These are phyloP conservation scores for Podila epigama DNA, from an alignment of 192 early-diverging fungal species.

Conservation along the genomic window DNA sequence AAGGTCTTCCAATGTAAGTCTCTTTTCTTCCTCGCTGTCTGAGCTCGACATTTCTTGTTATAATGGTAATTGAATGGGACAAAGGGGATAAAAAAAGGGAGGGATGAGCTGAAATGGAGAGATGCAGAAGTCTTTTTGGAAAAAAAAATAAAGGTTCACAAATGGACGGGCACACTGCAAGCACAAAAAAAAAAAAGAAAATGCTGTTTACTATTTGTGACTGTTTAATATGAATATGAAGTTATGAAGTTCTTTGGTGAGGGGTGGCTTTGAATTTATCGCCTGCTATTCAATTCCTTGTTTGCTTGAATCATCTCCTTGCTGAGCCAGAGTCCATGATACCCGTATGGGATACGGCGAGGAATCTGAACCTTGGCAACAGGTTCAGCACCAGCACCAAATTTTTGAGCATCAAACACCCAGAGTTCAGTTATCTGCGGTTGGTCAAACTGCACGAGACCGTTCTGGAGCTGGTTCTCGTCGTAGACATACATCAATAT, in stretches of 20 bases:
- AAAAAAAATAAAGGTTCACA: no score
- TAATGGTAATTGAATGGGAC: conserved; percentile 5
- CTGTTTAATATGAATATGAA: no score
- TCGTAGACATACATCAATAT: conserved; percentile 35
- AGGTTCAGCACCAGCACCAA: conserved; percentile 22
- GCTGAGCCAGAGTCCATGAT: conserved; percentile 25
- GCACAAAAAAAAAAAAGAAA: no score
- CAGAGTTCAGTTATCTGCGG: conserved; percentile 30
- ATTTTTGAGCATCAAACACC: conserved; percentile 37
- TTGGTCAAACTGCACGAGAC: background rate
- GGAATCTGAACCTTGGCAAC: conserved; percentile 35
- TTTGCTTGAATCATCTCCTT: conserved; percentile 32
- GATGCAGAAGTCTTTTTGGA: no score
- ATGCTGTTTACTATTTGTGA: no score
- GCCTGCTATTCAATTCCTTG: conserved; percentile 7
- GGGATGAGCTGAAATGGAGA: background rate
- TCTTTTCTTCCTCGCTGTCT: conserved; percentile 47
- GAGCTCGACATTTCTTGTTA: conserved; percentile 41
- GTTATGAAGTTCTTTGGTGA: no score
- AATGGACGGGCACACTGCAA: no score
- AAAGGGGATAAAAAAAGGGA: conserved; percentile 6
- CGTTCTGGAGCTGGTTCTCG: conserved; percentile 23
- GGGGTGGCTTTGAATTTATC: background rate
- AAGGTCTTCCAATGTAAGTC: conserved; percentile 44
- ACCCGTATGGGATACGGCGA: conserved; percentile 31